phyloP scores from a whole-genome alignment of 139 green algal species.

The Tetraselmis chui region DNA sequence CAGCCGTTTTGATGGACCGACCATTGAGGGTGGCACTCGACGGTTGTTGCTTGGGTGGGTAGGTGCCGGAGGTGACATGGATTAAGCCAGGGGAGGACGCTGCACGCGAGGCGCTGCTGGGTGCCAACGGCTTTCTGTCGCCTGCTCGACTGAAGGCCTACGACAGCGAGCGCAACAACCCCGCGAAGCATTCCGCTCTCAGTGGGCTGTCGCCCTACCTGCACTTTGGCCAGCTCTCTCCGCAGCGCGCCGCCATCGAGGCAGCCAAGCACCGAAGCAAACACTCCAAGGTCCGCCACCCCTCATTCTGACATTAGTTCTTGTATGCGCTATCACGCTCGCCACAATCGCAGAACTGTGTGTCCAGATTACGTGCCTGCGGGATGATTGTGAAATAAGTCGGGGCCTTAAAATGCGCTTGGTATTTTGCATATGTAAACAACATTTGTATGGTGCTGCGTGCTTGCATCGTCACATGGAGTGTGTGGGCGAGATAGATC shows the following conservation, averaged over 20 bases:
- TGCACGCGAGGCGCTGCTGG: constrained; percentile 36
- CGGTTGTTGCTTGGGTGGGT: constrained; percentile 18
- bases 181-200: constrained; percentile 15
- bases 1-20: too few relatives aligned
- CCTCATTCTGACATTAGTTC: not conserved
- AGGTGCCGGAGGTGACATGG: constrained; percentile 86
- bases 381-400: too few relatives aligned
- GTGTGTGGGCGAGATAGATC: too few relatives aligned
- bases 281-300: constrained; percentile 13
- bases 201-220: constrained; percentile 78
- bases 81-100: constrained; percentile 40
- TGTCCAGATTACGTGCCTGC: too few relatives aligned
- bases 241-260: constrained; percentile 77
- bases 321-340: too few relatives aligned
- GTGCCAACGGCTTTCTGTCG: constrained; percentile 65
- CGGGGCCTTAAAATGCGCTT: too few relatives aligned
- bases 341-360: too few relatives aligned
- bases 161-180: constrained; percentile 80
- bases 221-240: constrained; percentile 81
- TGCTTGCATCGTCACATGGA: too few relatives aligned
- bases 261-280: constrained; percentile 56
- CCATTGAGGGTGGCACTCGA: not conserved
- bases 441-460: too few relatives aligned
- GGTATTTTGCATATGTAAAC: too few relatives aligned
- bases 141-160: constrained; percentile 63